Conservation (phyloP, 2,329 filamentous ascomycete species). For the Diaporthe australafricana region DNA sequence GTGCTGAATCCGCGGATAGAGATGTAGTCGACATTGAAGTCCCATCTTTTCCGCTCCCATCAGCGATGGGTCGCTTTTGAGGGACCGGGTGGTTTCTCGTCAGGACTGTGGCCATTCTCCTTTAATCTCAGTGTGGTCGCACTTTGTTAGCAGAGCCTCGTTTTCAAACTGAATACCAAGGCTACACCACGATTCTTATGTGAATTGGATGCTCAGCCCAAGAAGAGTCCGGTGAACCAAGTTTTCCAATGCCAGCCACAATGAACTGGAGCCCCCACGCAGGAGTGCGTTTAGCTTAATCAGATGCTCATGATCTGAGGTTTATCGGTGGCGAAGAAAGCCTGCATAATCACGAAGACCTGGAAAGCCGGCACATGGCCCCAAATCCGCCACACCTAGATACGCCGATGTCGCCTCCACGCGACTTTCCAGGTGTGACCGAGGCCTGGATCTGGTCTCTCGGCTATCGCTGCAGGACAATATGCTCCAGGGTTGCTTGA, state of each 20-base stretch:
- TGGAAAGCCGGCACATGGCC: background rate
- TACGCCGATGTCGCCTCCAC: background rate
- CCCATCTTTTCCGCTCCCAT: conserved; percentile 23
- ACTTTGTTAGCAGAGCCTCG: too few relatives aligned
- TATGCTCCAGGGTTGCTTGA: background rate
- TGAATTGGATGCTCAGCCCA: background rate
- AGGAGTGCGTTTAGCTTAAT: background rate
- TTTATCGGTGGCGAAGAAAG: conserved; percentile 29
- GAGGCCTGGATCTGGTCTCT: background rate
- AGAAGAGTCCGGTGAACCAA: background rate
- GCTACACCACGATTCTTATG: background rate
- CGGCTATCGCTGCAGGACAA: background rate
- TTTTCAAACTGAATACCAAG: background rate
- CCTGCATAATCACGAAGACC: conserved; percentile 11
- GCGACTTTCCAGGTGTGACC: too few relatives aligned
- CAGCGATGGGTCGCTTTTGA: background rate
- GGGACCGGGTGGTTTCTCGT: background rate
- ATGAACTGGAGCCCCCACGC: background rate
- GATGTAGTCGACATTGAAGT: conserved; percentile 20
- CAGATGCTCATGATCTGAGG: background rate
- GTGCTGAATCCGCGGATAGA: conserved; percentile 38
- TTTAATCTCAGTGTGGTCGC: too few relatives aligned
- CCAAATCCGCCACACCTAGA: background rate
- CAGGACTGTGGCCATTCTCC: conserved; percentile 30
- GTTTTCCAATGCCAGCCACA: background rate